phyloP scores from a whole-genome alignment of 2,329 filamentous ascomycete genomes.

The Dactylellina cionopaga region DNA sequence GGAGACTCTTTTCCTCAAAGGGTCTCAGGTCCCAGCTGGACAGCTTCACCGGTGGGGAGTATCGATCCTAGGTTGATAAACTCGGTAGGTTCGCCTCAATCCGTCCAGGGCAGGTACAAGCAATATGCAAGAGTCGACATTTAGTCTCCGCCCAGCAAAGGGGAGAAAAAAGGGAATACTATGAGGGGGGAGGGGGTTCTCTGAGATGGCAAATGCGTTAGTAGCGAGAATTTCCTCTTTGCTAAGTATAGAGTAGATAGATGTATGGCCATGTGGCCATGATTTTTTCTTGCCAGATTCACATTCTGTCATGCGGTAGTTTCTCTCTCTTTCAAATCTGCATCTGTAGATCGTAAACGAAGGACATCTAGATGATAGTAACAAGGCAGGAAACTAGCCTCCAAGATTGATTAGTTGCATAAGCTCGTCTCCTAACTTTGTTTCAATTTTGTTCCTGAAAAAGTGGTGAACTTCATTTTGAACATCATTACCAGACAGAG shows the following conservation, averaged over 20 bases:
- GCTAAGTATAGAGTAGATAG: background rate
- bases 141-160: constrained; percentile 6
- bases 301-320: too few relatives aligned
- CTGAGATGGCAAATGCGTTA: background rate
- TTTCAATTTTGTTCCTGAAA: background rate
- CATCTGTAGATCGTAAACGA: background rate
- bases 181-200: background rate
- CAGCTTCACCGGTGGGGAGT: constrained; percentile 2
- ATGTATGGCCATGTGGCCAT: background rate
- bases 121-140: constrained; percentile 1
- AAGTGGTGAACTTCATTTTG: background rate
- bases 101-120: constrained; percentile 8
- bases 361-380: too few relatives aligned
- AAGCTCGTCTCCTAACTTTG: background rate
- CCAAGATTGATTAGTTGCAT: background rate
- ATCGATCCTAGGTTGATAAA: too few relatives aligned
- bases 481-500: background rate
- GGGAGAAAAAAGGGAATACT: background rate
- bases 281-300: background rate
- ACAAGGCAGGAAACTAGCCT: background rate
- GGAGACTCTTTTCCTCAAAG: background rate
- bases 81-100: background rate
- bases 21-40: background rate
- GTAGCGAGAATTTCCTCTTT: background rate
- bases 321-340: background rate